A percentile compares a stretch with the other conserved stretches of the same genome.
These are phyloP conservation scores for Fusarium sp. DNA, from an alignment of 2,329 filamentous ascomycete genomes.

Conservation along the genomic window DNA sequence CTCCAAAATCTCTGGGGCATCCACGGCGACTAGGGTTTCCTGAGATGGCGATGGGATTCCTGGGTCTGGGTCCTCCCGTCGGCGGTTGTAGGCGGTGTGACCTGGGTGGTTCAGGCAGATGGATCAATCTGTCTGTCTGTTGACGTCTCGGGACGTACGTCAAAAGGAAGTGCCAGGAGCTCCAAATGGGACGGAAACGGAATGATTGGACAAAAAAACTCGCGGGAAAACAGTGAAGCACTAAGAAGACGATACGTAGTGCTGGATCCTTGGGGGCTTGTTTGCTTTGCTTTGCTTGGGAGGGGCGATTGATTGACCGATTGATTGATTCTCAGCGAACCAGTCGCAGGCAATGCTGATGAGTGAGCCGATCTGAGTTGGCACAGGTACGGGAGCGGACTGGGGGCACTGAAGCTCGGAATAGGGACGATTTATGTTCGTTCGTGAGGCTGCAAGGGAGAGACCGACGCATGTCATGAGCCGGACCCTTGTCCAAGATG, in stretches of 20 bases:
- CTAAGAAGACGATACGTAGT: slow-evolving; percentile 45
- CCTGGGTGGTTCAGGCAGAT: slow-evolving; percentile 41
- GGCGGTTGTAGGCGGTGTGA: slow-evolving; percentile 47
- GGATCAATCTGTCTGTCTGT: slow-evolving; percentile 37
- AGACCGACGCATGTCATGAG: slow-evolving; percentile 45
- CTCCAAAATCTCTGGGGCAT: slow-evolving; percentile 43
- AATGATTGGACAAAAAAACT: slow-evolving; percentile 38
- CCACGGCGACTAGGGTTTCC: slow-evolving; percentile 47
- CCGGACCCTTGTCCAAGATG: slow-evolving; percentile 42
- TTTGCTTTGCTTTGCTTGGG: not conserved
- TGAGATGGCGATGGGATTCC: slow-evolving; percentile 43
- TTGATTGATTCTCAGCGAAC: slow-evolving; percentile 41
- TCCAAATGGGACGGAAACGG: slow-evolving; percentile 33
- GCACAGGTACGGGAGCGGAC: slow-evolving; percentile 28
- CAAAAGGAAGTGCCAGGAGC: slow-evolving; percentile 29
- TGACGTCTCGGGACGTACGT: not conserved
- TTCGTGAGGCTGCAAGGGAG: slow-evolving; percentile 46
- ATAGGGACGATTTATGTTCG: slow-evolving; percentile 46
- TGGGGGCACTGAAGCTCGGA: slow-evolving; percentile 38
- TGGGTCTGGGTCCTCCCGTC: slow-evolving; percentile 44
- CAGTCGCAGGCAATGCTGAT: slow-evolving; percentile 39
- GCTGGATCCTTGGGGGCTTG: slow-evolving; percentile 30
- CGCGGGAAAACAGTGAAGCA: slow-evolving; percentile 42
- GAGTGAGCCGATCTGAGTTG: slow-evolving; percentile 41
- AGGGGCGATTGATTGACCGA: not conserved